These are phyloP conservation scores for Scheffersomyces insectosa DNA, from an alignment of 1,139 yeast genomes.

Conservation along the genomic window DNA sequence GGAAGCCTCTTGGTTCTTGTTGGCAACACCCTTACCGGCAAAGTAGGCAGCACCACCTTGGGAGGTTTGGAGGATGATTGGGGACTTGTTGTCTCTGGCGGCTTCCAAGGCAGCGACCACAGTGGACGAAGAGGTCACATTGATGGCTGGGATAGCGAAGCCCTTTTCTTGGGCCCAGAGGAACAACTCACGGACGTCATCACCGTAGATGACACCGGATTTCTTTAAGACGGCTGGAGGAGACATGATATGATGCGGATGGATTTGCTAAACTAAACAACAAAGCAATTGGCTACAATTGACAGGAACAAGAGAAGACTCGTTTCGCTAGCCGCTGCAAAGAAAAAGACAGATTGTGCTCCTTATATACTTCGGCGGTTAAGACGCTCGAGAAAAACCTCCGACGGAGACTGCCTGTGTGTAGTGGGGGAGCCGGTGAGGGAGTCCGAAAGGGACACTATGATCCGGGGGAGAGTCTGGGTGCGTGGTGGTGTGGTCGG, in stretches of 20 bases:
- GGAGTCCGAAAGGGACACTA: conserved; percentile 21
- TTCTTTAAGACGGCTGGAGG: conserved; percentile 72
- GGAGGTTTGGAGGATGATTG: conserved; percentile 95
- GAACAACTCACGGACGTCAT: conserved; percentile 90
- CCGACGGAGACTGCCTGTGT: no score
- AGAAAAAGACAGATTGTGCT: neutral
- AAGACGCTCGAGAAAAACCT: no score
- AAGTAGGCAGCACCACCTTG: conserved; percentile 99
- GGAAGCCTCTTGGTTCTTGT: conserved; percentile 91
- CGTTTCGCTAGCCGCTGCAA: neutral
- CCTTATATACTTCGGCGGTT: conserved; percentile 1
- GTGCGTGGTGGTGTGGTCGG: neutral
- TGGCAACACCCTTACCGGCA: conserved; percentile 98
- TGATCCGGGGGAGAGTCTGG: conserved; percentile 18
- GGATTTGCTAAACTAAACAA: conserved; percentile 2
- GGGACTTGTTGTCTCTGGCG: conserved; percentile 94
- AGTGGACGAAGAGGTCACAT: conserved; percentile 96
- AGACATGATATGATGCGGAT: conserved; percentile 30
- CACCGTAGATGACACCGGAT: conserved; percentile 98
- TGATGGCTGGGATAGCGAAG: conserved; percentile 98
- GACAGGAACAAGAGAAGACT: neutral
- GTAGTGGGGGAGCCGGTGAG: neutral
- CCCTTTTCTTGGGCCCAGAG: conserved; percentile 91
- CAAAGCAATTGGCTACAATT: neutral
- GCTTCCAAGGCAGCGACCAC: conserved; percentile 97